Evolutionary conservation across 1,284 basidiomycete genomes (phyloP).

Genomic region (Moniliophthora roreri): DNA sequence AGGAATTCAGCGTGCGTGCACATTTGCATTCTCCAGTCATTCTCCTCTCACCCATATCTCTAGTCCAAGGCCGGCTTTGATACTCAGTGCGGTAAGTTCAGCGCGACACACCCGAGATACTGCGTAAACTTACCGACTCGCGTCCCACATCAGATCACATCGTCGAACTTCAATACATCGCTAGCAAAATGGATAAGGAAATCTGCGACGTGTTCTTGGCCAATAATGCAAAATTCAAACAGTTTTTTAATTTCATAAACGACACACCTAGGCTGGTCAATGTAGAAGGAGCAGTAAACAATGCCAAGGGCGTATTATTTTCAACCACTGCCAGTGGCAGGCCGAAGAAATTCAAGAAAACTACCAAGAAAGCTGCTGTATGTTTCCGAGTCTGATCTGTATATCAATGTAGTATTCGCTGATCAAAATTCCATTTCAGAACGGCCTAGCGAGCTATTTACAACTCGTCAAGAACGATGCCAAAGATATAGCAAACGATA

Average conservation of each 20-base stretch:
- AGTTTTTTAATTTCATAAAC: constrained; percentile 13
- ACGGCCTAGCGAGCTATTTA: constrained; percentile 11
- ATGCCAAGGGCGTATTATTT: constrained; percentile 13
- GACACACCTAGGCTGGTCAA: constrained; percentile 4
- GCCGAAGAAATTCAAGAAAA: constrained; percentile 2
- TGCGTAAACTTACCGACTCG: too few relatives aligned
- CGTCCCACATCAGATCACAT: neutral
- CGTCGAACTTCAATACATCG: constrained; percentile 15
- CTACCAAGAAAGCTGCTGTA: constrained; percentile 12
- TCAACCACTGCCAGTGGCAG: too few relatives aligned
- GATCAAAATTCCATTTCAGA: neutral
- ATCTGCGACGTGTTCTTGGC: constrained; percentile 10
- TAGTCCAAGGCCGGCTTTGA: too few relatives aligned
- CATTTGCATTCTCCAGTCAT: too few relatives aligned
- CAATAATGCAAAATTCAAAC: neutral
- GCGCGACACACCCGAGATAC: too few relatives aligned
- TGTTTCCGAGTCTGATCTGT: constrained; percentile 1
- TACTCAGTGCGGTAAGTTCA: too few relatives aligned
- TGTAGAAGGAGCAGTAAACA: constrained; percentile 11
- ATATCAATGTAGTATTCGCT: neutral
- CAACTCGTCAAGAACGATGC: constrained; percentile 3
- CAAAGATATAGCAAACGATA: neutral
- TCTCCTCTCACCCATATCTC: too few relatives aligned
- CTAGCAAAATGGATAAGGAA: constrained; percentile 2
- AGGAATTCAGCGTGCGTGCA: too few relatives aligned